Evolutionary conservation across 106 monocot species (phyloP).

Genomic region (Phalaenopsis aphrodite): DNA sequence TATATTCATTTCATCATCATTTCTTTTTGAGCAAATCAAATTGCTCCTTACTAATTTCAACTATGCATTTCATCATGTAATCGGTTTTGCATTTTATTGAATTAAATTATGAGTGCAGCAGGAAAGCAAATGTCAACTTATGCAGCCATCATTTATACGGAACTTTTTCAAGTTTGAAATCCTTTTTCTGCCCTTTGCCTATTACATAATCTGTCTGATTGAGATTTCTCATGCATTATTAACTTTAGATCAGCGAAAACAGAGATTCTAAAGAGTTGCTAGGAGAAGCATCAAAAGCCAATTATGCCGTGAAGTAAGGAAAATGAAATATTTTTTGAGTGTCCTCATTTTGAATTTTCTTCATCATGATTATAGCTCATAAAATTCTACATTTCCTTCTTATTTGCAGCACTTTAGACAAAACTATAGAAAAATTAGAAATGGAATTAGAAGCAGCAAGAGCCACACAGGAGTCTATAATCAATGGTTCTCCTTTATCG

Average conservation of each 20-base stretch:
- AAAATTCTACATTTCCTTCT: not conserved
- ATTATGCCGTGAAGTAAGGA: conserved; percentile 38
- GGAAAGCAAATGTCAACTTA: not conserved
- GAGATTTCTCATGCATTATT: not conserved
- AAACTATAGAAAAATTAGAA: conserved; percentile 75
- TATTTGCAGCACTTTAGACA: conserved; percentile 59
- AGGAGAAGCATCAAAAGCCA: conserved; percentile 29
- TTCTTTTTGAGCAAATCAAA: too few relatives aligned
- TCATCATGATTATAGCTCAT: not conserved
- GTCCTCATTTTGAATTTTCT: not conserved
- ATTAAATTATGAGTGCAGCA: not conserved
- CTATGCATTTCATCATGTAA: not conserved
- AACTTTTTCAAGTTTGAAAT: not conserved
- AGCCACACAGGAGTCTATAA: conserved; percentile 70
- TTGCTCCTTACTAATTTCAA: not conserved
- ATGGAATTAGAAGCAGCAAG: conserved; percentile 75
- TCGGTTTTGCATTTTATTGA: not conserved
- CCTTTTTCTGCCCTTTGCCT: not conserved
- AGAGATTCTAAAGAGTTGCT: conserved; percentile 20
- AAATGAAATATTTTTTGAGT: not conserved
- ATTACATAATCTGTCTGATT: not conserved
- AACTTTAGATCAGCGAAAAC: conserved; percentile 23
- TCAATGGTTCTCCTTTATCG: conserved; percentile 70
- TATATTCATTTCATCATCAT: too few relatives aligned
- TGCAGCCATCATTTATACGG: not conserved